Percentiles rank a stretch among this genome's conserved stretches.
Evolutionary conservation across 139 green algal species (phyloP).

Genomic region (Auxenochlorella pyrenoidosa): DNA sequence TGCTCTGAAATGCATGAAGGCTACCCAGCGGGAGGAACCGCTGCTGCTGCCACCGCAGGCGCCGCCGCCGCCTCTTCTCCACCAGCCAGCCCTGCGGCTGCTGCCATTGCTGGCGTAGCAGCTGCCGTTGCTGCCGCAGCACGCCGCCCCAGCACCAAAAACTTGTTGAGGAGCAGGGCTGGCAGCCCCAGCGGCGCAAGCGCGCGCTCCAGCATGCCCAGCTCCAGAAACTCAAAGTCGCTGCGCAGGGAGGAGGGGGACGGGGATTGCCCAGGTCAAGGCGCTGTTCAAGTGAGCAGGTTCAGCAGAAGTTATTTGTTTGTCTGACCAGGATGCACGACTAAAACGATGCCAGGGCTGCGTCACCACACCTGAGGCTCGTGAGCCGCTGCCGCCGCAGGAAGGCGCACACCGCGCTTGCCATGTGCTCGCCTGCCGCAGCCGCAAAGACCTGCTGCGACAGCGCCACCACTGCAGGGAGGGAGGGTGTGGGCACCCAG

Average conservation of each 20-base stretch:
- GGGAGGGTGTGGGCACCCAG: too few relatives aligned
- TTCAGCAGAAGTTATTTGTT: neutral
- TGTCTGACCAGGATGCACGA: neutral
- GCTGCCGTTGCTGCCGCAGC: neutral
- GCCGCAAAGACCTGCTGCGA: neutral
- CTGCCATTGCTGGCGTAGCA: neutral
- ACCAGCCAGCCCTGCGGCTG: neutral
- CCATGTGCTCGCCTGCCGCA: neutral
- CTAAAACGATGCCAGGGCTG: too few relatives aligned
- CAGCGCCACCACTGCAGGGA: conserved; percentile 13
- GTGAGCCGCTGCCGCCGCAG: conserved; percentile 17
- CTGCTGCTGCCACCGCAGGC: neutral
- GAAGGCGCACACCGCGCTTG: conserved; percentile 5
- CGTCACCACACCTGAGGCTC: conserved; percentile 7
- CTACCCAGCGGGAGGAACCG: too few relatives aligned
- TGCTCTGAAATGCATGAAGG: too few relatives aligned
- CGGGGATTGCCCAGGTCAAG: neutral
- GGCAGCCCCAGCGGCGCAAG: neutral
- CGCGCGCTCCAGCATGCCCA: neutral
- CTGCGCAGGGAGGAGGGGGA: neutral
- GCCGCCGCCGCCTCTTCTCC: neutral
- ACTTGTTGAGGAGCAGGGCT: conserved; percentile 2
- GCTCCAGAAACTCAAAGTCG: conserved; percentile 26
- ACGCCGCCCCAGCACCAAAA: conserved; percentile 5
- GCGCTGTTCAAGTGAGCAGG: neutral